A percentile compares a stretch with the other conserved stretches of the same genome.
Evolutionary conservation across 345 rosid genomes (phyloP).

Genomic region (Citrus glauca): DNA sequence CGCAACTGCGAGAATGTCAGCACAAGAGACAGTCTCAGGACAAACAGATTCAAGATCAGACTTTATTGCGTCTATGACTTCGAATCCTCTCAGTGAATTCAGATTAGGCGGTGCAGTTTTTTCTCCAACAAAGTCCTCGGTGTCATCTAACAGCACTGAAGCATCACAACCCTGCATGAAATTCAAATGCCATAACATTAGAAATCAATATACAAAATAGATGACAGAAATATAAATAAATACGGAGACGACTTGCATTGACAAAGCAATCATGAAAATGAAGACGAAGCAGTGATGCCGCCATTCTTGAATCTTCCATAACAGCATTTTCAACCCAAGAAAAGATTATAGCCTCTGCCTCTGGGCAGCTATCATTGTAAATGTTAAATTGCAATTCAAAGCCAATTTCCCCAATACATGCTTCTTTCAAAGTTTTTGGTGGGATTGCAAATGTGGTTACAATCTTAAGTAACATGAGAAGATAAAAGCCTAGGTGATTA

Average conservation of each 20-base stretch:
- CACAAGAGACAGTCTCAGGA: constrained; percentile 79
- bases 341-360: constrained; percentile 58
- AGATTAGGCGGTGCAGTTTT: constrained; percentile 80
- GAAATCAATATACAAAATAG: background rate
- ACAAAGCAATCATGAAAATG: constrained; percentile 85
- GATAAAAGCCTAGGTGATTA: constrained; percentile 4
- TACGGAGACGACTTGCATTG: constrained; percentile 40
- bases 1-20: constrained; percentile 75
- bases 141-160: constrained; percentile 75
- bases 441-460: constrained; percentile 18
- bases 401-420: constrained; percentile 43
- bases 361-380: constrained; percentile 59
- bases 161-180: constrained; percentile 77
- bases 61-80: constrained; percentile 69
- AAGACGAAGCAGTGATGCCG: constrained; percentile 73
- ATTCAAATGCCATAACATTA: background rate
- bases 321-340: constrained; percentile 58
- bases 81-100: constrained; percentile 83
- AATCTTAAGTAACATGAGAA: constrained; percentile 16
- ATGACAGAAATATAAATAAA: background rate
- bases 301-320: constrained; percentile 65
- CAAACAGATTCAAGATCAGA: constrained; percentile 64
- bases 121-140: constrained; percentile 54
- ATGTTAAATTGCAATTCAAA: constrained; percentile 39
- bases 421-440: constrained; percentile 31